Evolutionary conservation across 805 yeast species (phyloP), one percentile per base, ranked within the genome.

Genomic region (Schizosaccharomyces lindneri): DNA sequence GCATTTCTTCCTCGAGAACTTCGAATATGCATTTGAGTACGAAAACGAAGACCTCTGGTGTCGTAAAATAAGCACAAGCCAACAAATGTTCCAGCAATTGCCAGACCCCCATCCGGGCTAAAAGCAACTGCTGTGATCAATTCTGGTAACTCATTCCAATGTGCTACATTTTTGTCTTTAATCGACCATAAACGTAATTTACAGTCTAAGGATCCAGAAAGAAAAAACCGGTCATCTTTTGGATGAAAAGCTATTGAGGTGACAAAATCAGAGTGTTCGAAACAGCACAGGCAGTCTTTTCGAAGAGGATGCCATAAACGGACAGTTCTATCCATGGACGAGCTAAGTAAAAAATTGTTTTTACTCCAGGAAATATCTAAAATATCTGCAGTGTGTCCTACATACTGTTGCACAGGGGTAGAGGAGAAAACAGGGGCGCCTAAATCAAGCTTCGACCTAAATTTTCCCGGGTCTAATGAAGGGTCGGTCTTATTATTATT

Each of bases 281-380:
- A 88, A 0, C 81, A 76, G 59, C 83, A 77, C 19, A 89, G 72
- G 61, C 87, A 81, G 17, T 74, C 76, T 1, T 71, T 72, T 60
- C 89, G 76, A 48, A 85, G 86, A 13, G 84, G 78, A 70, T 89
- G 94, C 96, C 97, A 89, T 59, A 89, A 72, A 65, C 80, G 79
- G 1, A 82, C 95, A 0, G 94, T 83, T 64, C 80, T 78, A 71
- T 89, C 97, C 83, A 85, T 84, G 1, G 95, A 84, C 3, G 93
- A 82, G 0, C 93, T 77, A 0, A 87, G 69, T 39, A 90, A 69
- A 66, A 89, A 89, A 68, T 83, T 83, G 71, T 87, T 88, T 66
- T 83, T 83, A 61, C 94, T 84, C 97, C 97, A 89, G 67, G 85
- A 86, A 43, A 89, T 68, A 11, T 85, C 80, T n/a, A 87, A 70